A percentile compares a stretch with the other conserved stretches of the same genome.
phyloP scores from a whole-genome alignment of 805 yeast species.

The Monosporozyma aquatica region DNA sequence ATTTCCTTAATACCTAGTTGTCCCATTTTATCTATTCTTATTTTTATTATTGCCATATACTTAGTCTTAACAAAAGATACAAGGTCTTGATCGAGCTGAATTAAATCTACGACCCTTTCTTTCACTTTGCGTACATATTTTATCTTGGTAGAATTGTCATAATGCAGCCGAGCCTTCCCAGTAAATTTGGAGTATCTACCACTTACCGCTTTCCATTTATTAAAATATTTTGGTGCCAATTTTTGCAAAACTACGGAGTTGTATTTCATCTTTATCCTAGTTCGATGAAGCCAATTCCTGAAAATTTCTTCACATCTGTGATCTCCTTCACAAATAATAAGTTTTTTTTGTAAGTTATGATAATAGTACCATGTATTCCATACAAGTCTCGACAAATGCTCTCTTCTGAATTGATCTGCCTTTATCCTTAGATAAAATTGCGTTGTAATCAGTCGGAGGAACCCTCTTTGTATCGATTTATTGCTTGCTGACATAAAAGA shows the following conservation, averaged over 20 bases:
- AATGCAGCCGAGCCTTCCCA: not conserved
- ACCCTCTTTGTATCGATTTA: not conserved
- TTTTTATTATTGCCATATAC: too few species aligned
- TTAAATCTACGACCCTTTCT: too few species aligned
- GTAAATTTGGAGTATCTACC: not conserved
- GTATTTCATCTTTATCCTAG: not conserved
- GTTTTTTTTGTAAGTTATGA: not conserved
- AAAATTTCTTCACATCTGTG: not conserved
- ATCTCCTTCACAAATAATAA: not conserved
- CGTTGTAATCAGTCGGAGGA: not conserved
- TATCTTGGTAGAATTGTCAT: not conserved
- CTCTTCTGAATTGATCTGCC: not conserved
- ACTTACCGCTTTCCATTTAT: not conserved
- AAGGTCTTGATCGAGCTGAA: too few species aligned
- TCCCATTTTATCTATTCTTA: too few species aligned
- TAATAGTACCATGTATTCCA: not conserved
- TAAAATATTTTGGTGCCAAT: not conserved
- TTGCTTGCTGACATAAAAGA: not conserved
- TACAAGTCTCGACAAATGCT: not conserved
- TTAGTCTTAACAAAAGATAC: too few species aligned
- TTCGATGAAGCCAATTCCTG: not conserved
- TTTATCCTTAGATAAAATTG: not conserved
- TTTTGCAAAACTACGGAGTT: not conserved
- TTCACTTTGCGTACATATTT: not conserved
- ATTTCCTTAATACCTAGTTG: too few species aligned